A percentile compares a stretch with the other conserved stretches of the same genome.
Conservation (phyloP, 306 rosid genomes). For the Cucumis hystrix region DNA sequence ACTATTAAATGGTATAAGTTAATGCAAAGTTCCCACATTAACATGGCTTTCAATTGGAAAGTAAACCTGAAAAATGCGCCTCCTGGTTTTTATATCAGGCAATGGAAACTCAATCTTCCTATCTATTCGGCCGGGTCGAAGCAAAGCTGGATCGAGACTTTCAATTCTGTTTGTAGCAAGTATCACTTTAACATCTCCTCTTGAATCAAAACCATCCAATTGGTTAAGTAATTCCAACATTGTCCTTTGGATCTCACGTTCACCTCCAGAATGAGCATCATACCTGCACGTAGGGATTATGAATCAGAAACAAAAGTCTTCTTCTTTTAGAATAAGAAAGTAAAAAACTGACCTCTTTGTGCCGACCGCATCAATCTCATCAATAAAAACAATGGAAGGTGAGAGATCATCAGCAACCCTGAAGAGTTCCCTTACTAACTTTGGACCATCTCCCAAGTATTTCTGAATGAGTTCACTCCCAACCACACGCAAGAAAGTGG, state of each 20-base stretch:
- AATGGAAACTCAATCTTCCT: slow-evolving; percentile 94
- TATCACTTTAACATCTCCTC: slow-evolving; percentile 95
- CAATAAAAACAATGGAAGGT: slow-evolving; percentile 94
- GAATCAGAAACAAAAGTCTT: neutral
- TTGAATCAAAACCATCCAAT: slow-evolving; percentile 92
- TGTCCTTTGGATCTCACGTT: slow-evolving; percentile 93
- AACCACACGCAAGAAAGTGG: slow-evolving; percentile 95
- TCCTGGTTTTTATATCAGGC: slow-evolving; percentile 95
- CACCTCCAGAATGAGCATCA: slow-evolving; percentile 98
- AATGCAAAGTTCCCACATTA: neutral
- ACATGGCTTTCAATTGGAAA: slow-evolving; percentile 3
- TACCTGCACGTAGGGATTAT: slow-evolving; percentile 32
- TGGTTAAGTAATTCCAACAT: slow-evolving; percentile 91
- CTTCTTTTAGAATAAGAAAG: neutral
- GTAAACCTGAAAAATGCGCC: slow-evolving; percentile 88
- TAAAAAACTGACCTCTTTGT: slow-evolving; percentile 62
- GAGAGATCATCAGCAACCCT: slow-evolving; percentile 98
- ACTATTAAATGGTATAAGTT: neutral
- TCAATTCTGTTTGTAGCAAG: slow-evolving; percentile 93
- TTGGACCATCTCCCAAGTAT: slow-evolving; percentile 97
- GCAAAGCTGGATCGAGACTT: slow-evolving; percentile 92
- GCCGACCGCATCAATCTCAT: slow-evolving; percentile 94
- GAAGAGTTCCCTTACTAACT: slow-evolving; percentile 91
- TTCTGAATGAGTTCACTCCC: slow-evolving; percentile 97
- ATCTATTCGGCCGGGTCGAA: slow-evolving; percentile 93